Conservation (phyloP, 306 rosid genomes). For the Hippophae gyantsensis region DNA sequence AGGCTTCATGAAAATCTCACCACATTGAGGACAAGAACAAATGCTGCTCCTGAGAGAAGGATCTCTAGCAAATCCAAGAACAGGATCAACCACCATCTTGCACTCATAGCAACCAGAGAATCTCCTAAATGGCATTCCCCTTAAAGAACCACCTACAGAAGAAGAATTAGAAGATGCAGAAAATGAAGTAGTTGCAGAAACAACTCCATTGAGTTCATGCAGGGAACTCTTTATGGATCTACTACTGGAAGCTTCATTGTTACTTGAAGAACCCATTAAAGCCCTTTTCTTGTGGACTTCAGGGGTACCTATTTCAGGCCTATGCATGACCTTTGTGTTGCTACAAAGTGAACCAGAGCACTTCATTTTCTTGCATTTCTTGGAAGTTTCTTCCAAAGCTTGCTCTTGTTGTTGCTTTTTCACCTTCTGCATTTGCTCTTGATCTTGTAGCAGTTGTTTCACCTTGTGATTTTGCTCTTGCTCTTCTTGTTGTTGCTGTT, state of each 20-base stretch:
- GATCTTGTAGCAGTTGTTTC: slow-evolving; percentile 38
- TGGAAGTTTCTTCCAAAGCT: slow-evolving; percentile 46
- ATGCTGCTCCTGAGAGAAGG: slow-evolving; percentile 71
- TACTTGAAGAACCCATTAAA: slow-evolving; percentile 34
- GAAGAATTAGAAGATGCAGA: slow-evolving; percentile 53
- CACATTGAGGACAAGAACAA: slow-evolving; percentile 83
- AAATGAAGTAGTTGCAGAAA: slow-evolving; percentile 52
- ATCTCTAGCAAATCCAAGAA: slow-evolving; percentile 71
- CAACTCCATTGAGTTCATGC: slow-evolving; percentile 46
- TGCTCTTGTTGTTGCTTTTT: slow-evolving; percentile 40
- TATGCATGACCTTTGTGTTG: slow-evolving; percentile 71
- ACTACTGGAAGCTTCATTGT: slow-evolving; percentile 47
- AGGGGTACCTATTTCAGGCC: slow-evolving; percentile 53
- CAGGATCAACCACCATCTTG: slow-evolving; percentile 91
- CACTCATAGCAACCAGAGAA: slow-evolving; percentile 95
- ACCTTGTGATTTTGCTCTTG: slow-evolving; percentile 31
- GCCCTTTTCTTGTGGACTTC: slow-evolving; percentile 60
- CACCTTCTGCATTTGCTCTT: slow-evolving; percentile 26
- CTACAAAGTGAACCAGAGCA: slow-evolving; percentile 82
- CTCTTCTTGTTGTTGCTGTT: slow-evolving; percentile 28
- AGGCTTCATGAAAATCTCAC: slow-evolving; percentile 80
- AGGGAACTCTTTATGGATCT: slow-evolving; percentile 68
- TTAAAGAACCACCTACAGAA: slow-evolving; percentile 53
- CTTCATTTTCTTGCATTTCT: slow-evolving; percentile 83
- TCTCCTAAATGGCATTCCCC: slow-evolving; percentile 83